These are phyloP conservation scores for Penicillium pulvis DNA, from an alignment of 495 filamentous ascomycete genomes.

Conservation along the genomic window DNA sequence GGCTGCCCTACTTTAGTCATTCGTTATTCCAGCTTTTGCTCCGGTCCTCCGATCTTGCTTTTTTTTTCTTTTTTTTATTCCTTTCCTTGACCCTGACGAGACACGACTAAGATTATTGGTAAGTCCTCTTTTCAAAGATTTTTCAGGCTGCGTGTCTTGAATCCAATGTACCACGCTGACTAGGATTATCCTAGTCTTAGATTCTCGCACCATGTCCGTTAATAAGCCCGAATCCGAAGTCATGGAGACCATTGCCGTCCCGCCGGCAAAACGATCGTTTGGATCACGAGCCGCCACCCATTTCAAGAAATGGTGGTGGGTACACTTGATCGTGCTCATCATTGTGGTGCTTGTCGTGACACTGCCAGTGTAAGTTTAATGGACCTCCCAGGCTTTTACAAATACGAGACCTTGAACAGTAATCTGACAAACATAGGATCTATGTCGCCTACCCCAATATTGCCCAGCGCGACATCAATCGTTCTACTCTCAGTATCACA, in stretches of 20 bases:
- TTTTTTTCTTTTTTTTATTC: background rate
- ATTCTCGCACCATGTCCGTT: slow-evolving; percentile 29
- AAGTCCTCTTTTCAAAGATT: background rate
- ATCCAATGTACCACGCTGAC: background rate
- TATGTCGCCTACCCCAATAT: slow-evolving; percentile 74
- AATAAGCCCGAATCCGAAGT: slow-evolving; percentile 25
- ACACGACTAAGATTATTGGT: background rate
- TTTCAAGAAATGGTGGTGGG: slow-evolving; percentile 71
- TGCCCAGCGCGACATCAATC: slow-evolving; percentile 67
- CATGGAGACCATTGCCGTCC: slow-evolving; percentile 18
- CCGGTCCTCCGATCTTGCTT: background rate
- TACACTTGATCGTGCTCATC: slow-evolving; percentile 61
- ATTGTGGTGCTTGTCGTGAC: slow-evolving; percentile 60
- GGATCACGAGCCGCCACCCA: slow-evolving; percentile 43
- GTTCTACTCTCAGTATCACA: slow-evolving; percentile 62
- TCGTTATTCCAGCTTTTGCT: background rate
- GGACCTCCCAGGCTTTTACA: background rate
- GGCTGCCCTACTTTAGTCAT: background rate
- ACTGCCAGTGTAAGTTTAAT: slow-evolving; percentile 63
- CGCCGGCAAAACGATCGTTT: slow-evolving; percentile 34
- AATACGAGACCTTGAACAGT: background rate
- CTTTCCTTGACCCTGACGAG: background rate
- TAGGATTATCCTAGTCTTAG: background rate
- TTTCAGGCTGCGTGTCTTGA: no score
- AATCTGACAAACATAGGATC: slow-evolving; percentile 48